Base-by-base conservation (phyloP, 805 yeast genomes). In the Nakazawaea ernobii region DNA sequence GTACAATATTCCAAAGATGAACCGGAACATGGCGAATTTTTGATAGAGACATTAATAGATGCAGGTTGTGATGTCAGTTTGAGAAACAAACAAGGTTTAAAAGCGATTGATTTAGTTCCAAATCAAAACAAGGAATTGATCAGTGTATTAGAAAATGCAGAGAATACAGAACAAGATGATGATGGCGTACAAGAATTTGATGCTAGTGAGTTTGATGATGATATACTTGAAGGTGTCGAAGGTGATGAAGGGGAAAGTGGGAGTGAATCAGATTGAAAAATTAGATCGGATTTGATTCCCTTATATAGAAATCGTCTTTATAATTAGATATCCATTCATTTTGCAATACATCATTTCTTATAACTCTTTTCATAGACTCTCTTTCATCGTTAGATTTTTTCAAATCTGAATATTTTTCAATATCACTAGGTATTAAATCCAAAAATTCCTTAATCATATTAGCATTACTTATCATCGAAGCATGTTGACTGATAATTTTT, bases 51-150 rank as follows among this genome's bases (percentile, higher is more conserved):
- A 61, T 74, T 94, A 52, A 69, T 94, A 36, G 97, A 91, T 58
- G 96, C 95, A 28, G 98, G 99, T 2, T 83, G 94, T 1, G 94
- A 91, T 65, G 87, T 95, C 2, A 71, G 75, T 43, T 60, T 77
- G 14, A 73, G 62, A 53, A 86, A 86, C 59, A 74, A 72, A 33
- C 70, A 73, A 35, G 87, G 87, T 24, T 75, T 83, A 56, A 86
- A 78, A 55, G 95, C 98, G 6, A 73, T 84, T 35, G 89, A 88
- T 54, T 70, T 90, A 50, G 82, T 27, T 6, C 37, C 40, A 15
- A 35, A 24, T 20, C 79, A 82, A 13, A 69, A 80, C 49, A 77
- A 71, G 2, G 74, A 77, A 48, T 71, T 92, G 52, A 69, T 70
- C 37, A 80, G 81, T 56, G 67, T 80, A 30, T 73, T 92, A 53